Percentiles rank a stretch among this genome's conserved stretches.
phyloP scores from a whole-genome alignment of 2,329 filamentous ascomycete species.

The Stagonosporopsis rhizophila region DNA sequence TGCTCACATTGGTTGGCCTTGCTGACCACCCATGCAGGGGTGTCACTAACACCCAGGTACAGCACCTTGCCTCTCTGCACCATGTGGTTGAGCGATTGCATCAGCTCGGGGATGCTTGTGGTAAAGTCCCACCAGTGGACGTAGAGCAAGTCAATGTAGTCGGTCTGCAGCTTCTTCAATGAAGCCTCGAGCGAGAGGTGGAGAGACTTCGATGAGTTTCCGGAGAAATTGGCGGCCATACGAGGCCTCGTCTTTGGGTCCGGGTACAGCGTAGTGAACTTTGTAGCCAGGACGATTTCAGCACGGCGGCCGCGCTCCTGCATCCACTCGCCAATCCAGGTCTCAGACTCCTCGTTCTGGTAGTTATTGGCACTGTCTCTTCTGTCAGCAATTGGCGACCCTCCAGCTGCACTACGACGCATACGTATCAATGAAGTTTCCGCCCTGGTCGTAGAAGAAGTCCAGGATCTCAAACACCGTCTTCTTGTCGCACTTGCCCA shows the following conservation, averaged over 20 bases:
- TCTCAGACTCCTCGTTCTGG: slow-evolving; percentile 57
- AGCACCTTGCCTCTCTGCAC: slow-evolving; percentile 49
- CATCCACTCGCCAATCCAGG: slow-evolving; percentile 61
- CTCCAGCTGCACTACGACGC: slow-evolving; percentile 1
- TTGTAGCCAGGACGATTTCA: slow-evolving; percentile 63
- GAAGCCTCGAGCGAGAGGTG: slow-evolving; percentile 49
- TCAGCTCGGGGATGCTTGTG: slow-evolving; percentile 47
- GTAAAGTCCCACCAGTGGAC: slow-evolving; percentile 53
- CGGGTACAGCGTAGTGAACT: slow-evolving; percentile 54
- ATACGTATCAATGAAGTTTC: slow-evolving; percentile 61
- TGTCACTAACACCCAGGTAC: slow-evolving; percentile 50
- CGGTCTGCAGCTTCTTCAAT: slow-evolving; percentile 52
- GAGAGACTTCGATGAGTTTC: slow-evolving; percentile 51
- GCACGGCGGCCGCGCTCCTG: slow-evolving; percentile 53
- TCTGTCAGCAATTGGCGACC: not conserved
- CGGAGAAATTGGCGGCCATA: slow-evolving; percentile 51
- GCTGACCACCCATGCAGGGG: slow-evolving; percentile 53
- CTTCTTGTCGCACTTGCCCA: slow-evolving; percentile 56
- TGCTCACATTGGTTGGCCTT: slow-evolving; percentile 55
- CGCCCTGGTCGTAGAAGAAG: slow-evolving; percentile 56
- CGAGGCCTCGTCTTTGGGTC: slow-evolving; percentile 34
- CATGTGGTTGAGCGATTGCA: slow-evolving; percentile 48
- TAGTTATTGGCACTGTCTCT: slow-evolving; percentile 55
- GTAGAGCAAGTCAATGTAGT: slow-evolving; percentile 51
- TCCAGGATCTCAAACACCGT: slow-evolving; percentile 57